A percentile compares a stretch with the other conserved stretches of the same genome.
Evolutionary conservation across 768 basidiomycete genomes (phyloP).

Genomic region (Podaxis sp.): DNA sequence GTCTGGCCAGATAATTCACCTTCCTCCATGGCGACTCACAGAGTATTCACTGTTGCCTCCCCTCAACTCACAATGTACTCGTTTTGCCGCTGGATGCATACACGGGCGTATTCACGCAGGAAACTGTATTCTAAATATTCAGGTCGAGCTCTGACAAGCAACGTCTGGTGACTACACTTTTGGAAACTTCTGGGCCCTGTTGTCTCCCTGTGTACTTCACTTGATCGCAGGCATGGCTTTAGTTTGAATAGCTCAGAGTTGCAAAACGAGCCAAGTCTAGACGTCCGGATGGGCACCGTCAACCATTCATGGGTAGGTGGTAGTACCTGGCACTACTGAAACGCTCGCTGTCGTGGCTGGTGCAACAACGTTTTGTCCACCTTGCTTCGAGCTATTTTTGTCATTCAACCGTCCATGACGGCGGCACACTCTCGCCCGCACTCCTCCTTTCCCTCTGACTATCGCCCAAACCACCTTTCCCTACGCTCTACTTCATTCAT

Average conservation of each 20-base stretch:
- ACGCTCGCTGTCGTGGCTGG: background rate
- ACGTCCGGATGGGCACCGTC: background rate
- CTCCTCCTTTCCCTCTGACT: background rate
- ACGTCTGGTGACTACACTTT: too few relatives aligned
- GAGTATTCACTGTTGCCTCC: background rate
- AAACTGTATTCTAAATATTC: too few relatives aligned
- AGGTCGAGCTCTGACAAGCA: too few relatives aligned
- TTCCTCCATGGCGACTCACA: background rate
- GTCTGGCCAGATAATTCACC: background rate
- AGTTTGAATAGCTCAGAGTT: background rate
- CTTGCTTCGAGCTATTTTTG: conserved; percentile 9
- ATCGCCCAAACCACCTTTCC: background rate
- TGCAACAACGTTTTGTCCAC: background rate
- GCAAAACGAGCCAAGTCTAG: background rate
- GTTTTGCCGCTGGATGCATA: too few relatives aligned
- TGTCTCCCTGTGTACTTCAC: too few relatives aligned
- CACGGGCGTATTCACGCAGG: too few relatives aligned
- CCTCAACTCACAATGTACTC: too few relatives aligned
- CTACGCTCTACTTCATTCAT: background rate
- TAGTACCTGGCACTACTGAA: background rate
- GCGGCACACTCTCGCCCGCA: background rate
- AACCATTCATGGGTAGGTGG: background rate
- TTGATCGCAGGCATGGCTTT: background rate
- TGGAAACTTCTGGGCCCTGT: too few relatives aligned
- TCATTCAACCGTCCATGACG: background rate